These are phyloP conservation scores for Cladosporium sp. DNA, from an alignment of 2,329 filamentous ascomycete species.

Conservation along the genomic window DNA sequence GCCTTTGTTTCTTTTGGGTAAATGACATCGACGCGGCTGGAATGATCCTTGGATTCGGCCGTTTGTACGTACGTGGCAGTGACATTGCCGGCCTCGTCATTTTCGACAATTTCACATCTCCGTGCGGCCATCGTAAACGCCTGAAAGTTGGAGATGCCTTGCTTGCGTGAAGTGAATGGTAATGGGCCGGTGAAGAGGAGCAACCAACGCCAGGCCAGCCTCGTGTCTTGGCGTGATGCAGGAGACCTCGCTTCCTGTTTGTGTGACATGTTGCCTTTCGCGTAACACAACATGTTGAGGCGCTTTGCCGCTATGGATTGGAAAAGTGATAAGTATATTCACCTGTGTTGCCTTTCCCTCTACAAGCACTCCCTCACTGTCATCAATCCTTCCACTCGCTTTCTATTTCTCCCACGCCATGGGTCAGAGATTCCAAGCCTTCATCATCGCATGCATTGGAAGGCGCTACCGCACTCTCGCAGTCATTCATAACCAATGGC, in stretches of 20 bases:
- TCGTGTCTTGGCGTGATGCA: neutral
- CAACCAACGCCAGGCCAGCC: too few species aligned
- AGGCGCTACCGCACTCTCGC: slow-evolving; percentile 24
- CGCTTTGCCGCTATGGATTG: neutral
- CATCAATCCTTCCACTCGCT: too few species aligned
- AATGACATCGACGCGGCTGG: slow-evolving; percentile 4
- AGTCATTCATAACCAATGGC: slow-evolving; percentile 23
- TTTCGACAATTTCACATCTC: slow-evolving; percentile 31
- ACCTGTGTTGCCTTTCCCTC: too few species aligned
- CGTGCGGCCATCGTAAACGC: neutral
- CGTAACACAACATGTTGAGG: neutral
- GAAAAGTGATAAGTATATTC: too few species aligned
- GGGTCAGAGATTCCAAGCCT: slow-evolving; percentile 27
- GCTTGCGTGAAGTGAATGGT: too few species aligned
- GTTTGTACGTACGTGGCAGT: slow-evolving; percentile 49
- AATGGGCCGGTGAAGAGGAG: too few species aligned
- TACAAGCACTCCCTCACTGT: too few species aligned
- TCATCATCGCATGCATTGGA: slow-evolving; percentile 24
- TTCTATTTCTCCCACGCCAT: slow-evolving; percentile 14
- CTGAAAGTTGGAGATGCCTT: neutral
- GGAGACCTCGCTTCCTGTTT: too few species aligned
- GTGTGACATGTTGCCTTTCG: neutral
- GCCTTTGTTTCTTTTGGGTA: slow-evolving; percentile 19
- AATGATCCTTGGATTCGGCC: slow-evolving; percentile 19
- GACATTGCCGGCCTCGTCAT: slow-evolving; percentile 49